A percentile compares a stretch with the other conserved stretches of the same genome.
Conservation (phyloP, 305 asterid species). For the Plantago coronopus region DNA sequence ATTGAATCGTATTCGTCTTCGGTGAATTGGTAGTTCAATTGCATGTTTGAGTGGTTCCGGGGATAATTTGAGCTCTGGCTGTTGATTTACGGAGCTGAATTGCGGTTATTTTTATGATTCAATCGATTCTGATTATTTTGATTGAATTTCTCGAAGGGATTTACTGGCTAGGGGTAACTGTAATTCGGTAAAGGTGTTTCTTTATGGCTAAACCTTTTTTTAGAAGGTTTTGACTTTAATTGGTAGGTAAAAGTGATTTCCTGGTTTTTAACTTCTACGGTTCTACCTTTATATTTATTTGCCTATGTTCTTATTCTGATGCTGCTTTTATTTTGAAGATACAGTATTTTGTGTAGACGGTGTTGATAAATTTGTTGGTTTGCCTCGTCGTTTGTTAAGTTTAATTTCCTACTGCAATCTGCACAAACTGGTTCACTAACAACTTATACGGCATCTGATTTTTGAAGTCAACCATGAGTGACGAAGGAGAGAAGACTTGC, state of each 20-base stretch:
- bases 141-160: slow-evolving; percentile 17
- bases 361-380: background rate
- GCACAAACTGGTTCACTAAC: slow-evolving; percentile 7
- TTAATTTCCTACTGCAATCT: background rate
- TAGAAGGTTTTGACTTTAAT: slow-evolving; percentile 42
- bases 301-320: slow-evolving; percentile 2
- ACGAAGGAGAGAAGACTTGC: slow-evolving; percentile 89
- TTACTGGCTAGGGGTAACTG: slow-evolving; percentile 8
- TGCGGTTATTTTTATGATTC: slow-evolving; percentile 8
- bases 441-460: background rate
- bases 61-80: slow-evolving; percentile 12
- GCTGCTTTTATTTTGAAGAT: background rate
- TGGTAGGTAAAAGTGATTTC: slow-evolving; percentile 27
- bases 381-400: background rate
- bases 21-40: slow-evolving; percentile 19
- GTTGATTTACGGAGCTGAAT: slow-evolving; percentile 12
- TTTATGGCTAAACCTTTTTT: background rate
- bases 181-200: slow-evolving; percentile 13
- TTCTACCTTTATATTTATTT: background rate
- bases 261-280: background rate
- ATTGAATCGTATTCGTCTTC: slow-evolving; percentile 16
- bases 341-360: background rate
- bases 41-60: slow-evolving; percentile 3
- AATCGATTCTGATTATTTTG: slow-evolving; percentile 13
- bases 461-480: slow-evolving; percentile 71